Percentiles rank a stretch among this genome's conserved stretches.
Conservation (phyloP, 192 early-diverging fungal genomes). For the Coemansia aciculifera region DNA sequence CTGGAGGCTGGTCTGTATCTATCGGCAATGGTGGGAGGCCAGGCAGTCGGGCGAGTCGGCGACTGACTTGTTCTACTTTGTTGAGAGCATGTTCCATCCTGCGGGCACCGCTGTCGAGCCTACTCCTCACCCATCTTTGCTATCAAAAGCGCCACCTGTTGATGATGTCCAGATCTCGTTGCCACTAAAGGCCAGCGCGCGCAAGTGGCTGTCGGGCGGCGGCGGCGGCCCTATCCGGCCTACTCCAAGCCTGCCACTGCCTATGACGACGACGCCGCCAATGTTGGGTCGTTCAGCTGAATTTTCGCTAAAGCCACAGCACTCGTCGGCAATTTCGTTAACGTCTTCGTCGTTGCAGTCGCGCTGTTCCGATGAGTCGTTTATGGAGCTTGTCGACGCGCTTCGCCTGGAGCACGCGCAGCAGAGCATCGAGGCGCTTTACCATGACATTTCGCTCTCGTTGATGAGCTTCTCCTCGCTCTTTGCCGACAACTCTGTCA, state of each 20-base stretch:
- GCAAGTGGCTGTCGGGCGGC: constrained; percentile 24
- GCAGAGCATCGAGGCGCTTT: constrained; percentile 30
- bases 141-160: neutral
- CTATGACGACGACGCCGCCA: neutral
- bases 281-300: constrained; percentile 6
- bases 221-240: neutral
- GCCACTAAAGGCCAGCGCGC: constrained; percentile 12
- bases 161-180: neutral
- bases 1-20: constrained; percentile 48
- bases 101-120: neutral
- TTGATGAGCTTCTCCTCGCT: constrained; percentile 6
- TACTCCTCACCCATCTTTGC: neutral
- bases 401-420: constrained; percentile 29
- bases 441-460: constrained; percentile 33
- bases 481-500: neutral
- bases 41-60: constrained; percentile 42
- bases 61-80: constrained; percentile 32
- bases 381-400: constrained; percentile 16
- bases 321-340: neutral
- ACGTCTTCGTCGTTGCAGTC: neutral
- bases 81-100: constrained; percentile 15
- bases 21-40: constrained; percentile 50
- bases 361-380: constrained; percentile 11
- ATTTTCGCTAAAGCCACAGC: constrained; percentile 9
- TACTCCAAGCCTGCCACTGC: constrained; percentile 6